phyloP scores from a whole-genome alignment of 2,329 filamentous ascomycete species.

The Incumbomyces lentus region DNA sequence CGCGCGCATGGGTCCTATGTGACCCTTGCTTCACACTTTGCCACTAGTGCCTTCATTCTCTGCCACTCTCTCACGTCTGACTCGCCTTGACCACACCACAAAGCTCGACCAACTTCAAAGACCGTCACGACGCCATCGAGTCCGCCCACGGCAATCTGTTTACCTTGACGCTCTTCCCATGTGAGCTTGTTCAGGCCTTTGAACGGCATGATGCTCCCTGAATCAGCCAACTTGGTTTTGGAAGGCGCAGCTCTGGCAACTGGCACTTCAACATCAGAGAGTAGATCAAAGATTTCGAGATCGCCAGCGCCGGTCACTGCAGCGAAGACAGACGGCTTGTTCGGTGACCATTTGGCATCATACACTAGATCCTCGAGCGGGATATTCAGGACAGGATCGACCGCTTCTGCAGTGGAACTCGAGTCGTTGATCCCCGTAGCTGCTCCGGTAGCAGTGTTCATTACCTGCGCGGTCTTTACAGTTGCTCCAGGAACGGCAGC shows the following conservation, averaged over 20 bases:
- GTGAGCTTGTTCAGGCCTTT: constrained; percentile 88
- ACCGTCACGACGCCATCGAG: constrained; percentile 84
- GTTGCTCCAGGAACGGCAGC: constrained; percentile 21
- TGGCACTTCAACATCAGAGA: constrained; percentile 83
- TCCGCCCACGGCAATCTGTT: constrained; percentile 77
- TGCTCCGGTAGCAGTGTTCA: constrained; percentile 25
- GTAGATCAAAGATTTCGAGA: constrained; percentile 92
- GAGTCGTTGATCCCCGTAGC: constrained; percentile 18
- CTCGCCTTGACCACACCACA: constrained; percentile 71
- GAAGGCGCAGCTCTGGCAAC: constrained; percentile 69
- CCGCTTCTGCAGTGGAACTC: constrained; percentile 35
- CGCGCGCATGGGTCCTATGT: too few relatives aligned
- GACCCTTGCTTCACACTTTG: constrained; percentile 49
- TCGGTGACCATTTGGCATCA: constrained; percentile 87
- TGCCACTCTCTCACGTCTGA: constrained; percentile 85
- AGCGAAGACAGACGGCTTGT: constrained; percentile 88
- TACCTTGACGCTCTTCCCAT: constrained; percentile 86
- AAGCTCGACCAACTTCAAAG: constrained; percentile 70
- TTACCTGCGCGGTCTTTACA: constrained; percentile 28
- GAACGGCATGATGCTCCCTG: constrained; percentile 55
- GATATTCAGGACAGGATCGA: constrained; percentile 75
- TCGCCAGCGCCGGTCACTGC: constrained; percentile 87
- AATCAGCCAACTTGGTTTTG: constrained; percentile 44
- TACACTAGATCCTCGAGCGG: constrained; percentile 94
- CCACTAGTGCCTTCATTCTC: constrained; percentile 80